Percentiles rank a stretch among this genome's conserved stretches.
phyloP scores from a whole-genome alignment of 169 alveolate genomes.

The Plasmodium relictum region DNA sequence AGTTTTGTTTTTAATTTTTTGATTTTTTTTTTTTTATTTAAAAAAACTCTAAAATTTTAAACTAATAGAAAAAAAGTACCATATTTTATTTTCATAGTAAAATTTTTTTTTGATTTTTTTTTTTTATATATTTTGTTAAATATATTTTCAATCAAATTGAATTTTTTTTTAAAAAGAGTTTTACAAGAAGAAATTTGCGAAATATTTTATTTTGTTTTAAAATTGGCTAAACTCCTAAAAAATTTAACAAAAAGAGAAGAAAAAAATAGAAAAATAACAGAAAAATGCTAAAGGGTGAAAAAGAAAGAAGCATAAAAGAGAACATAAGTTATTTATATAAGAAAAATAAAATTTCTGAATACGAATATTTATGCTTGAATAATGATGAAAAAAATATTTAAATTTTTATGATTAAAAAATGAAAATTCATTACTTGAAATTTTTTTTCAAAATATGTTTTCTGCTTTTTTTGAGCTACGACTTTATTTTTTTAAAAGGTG shows the following conservation, averaged over 20 bases:
- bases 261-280: neutral
- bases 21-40: too few species aligned
- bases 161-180: too few species aligned
- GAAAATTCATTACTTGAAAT: conserved; percentile 29
- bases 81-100: too few species aligned
- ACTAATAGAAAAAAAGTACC: too few species aligned
- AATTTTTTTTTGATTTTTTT: too few species aligned
- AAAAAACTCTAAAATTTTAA: too few species aligned
- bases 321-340: neutral
- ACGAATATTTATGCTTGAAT: neutral
- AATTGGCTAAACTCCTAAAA: neutral
- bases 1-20: too few species aligned
- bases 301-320: neutral
- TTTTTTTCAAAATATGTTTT: conserved; percentile 24
- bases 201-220: too few species aligned
- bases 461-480: conserved; percentile 65
- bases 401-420: neutral
- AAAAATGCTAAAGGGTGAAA: neutral
- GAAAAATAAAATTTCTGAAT: neutral
- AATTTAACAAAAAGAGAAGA: neutral
- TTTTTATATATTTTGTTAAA: too few species aligned
- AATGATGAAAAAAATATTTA: neutral
- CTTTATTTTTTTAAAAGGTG: conserved; percentile 45
- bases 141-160: too few species aligned
- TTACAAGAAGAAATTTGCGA: too few species aligned